These are phyloP conservation scores for Naematelia encephala DNA, from an alignment of 768 basidiomycete species.

Conservation along the genomic window DNA sequence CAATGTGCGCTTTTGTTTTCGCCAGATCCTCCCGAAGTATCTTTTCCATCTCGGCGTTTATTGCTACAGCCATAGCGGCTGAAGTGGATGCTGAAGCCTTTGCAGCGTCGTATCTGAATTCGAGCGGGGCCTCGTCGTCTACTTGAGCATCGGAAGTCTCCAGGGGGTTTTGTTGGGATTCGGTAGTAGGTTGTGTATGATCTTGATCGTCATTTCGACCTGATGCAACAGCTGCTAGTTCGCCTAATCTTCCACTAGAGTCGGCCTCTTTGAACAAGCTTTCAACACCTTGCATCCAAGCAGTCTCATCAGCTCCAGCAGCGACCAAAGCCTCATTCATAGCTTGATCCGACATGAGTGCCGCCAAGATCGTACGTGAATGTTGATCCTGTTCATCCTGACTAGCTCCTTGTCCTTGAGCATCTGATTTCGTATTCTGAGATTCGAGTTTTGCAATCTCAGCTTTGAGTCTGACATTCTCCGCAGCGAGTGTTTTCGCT, in stretches of 20 bases:
- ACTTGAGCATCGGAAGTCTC: background rate
- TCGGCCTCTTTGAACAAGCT: conserved; percentile 31
- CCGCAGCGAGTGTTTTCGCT: conserved; percentile 26
- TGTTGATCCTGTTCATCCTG: conserved; percentile 21
- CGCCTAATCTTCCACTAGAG: conserved; percentile 31
- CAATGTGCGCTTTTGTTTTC: conserved; percentile 29
- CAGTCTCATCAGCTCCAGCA: conserved; percentile 20
- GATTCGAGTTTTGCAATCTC: conserved; percentile 24
- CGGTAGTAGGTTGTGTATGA: background rate
- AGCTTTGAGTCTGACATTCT: conserved; percentile 34
- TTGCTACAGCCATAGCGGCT: conserved; percentile 26
- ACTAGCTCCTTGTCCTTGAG: conserved; percentile 6
- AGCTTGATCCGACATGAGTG: conserved; percentile 32
- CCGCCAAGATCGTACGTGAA: conserved; percentile 38
- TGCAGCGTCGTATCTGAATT: conserved; percentile 1
- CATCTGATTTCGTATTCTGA: background rate
- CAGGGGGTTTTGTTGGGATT: background rate
- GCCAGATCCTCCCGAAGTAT: conserved; percentile 37
- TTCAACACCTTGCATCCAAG: conserved; percentile 37
- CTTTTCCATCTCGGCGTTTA: conserved; percentile 39
- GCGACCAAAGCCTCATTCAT: conserved; percentile 19
- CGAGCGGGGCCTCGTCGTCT: background rate
- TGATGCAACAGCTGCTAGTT: conserved; percentile 38
- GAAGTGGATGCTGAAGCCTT: conserved; percentile 15
- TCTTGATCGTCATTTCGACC: conserved; percentile 14